A percentile compares a stretch with the other conserved stretches of the same genome.
phyloP scores from a whole-genome alignment of 768 basidiomycete species.

The Serendipita sp. region DNA sequence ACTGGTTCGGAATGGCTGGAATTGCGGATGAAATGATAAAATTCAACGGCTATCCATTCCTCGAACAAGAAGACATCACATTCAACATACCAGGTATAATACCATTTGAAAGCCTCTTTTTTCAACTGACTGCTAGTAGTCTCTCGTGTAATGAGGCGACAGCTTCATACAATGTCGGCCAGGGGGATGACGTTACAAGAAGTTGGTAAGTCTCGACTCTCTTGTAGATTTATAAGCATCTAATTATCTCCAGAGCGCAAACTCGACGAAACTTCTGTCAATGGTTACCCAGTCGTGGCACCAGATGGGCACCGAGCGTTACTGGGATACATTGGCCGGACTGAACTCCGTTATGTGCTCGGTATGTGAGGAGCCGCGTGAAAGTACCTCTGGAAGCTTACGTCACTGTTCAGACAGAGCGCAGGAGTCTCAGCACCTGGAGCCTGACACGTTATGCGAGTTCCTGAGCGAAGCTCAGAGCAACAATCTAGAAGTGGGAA shows the following conservation, averaged over 20 bases:
- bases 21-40: constrained; percentile 96
- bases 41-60: constrained; percentile 93
- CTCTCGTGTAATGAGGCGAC: constrained; percentile 76
- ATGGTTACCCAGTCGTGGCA: constrained; percentile 83
- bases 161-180: constrained; percentile 55
- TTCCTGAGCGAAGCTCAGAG: constrained; percentile 37
- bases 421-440: constrained; percentile 42
- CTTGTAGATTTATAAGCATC: constrained; percentile 7
- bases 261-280: constrained; percentile 55
- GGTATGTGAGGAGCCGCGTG: constrained; percentile 30
- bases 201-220: constrained; percentile 43
- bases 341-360: constrained; percentile 72
- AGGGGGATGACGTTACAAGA: constrained; percentile 62
- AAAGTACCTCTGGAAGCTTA: neutral
- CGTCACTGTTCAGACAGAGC: constrained; percentile 43
- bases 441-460: constrained; percentile 50
- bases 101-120: neutral
- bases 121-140: constrained; percentile 29
- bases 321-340: constrained; percentile 75
- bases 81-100: constrained; percentile 75
- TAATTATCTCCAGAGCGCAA: constrained; percentile 37
- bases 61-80: constrained; percentile 51
- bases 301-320: constrained; percentile 43
- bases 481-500: neutral
- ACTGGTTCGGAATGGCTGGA: constrained; percentile 81